Evolutionary conservation across 2,329 filamentous ascomycete genomes (phyloP), one percentile per base, ranked within the genome.

Genomic region (Acephala macrosclerotiorum): DNA sequence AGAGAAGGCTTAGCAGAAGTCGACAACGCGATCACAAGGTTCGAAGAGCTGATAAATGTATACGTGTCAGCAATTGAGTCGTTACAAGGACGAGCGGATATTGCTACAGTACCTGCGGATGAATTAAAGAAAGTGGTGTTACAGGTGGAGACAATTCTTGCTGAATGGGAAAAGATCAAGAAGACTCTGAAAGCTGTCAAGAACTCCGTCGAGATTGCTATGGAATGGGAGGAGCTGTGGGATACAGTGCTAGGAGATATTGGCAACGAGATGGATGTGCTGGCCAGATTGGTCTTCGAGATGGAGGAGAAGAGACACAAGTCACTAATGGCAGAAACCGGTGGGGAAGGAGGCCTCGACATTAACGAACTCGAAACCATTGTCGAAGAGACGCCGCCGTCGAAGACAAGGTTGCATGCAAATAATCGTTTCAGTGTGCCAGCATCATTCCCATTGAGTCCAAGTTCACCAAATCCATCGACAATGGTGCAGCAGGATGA

Each of bases 181-280:
- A 84, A 82, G 49, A 90, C 91, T 1, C 81, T 99, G 59, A 91
- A 91, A 69, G 89, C 81, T 29, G 91, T 97, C 63, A 97, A 97
- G 77, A 87, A 87, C 57, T 95, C 98, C 75, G 95, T 99, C 20
- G 96, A 98, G 78, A 89, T 97, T 65, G 96, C 96, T 56, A 97
- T 98, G 94, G 96, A 99, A 76, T 99, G 95, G 95, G 94, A 97
- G 78, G 94, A 98, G 79, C 84, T 99, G 40, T 98, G 96, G 95
- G 93, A 93, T 73, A 93, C 87, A 69, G 95, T 98, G 2, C 83
- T 99, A 2, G 95, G 94, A 53, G 95, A 98, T 76, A 97, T 98
- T 67, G 92, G 94, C 60, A 89, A 90, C 68, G 96, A 99, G 79
- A 90, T 94, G 75, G 92, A 96, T 70, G 89, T 91, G 53, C 83